Conservation (phyloP, 129 eudicot species). For the Artemisia argyi region DNA sequence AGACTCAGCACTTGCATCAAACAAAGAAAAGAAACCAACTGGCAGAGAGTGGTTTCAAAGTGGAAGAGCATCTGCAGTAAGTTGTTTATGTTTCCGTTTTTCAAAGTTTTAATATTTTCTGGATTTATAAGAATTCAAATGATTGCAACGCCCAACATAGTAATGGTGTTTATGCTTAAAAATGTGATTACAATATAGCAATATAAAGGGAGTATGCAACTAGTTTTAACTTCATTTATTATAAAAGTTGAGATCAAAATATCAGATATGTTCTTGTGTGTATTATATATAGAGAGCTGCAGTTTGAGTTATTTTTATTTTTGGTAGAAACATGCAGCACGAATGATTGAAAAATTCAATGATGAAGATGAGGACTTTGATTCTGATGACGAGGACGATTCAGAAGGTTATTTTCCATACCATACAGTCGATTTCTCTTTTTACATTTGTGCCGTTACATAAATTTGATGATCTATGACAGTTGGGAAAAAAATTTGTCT, state of each 20-base stretch:
- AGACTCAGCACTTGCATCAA: constrained; percentile 60
- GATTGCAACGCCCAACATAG: neutral
- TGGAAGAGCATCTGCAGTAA: constrained; percentile 72
- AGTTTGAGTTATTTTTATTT: neutral
- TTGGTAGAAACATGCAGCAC: constrained; percentile 56
- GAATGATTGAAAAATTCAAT: constrained; percentile 44
- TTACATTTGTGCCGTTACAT: neutral
- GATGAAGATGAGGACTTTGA: constrained; percentile 67
- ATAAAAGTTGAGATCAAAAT: neutral
- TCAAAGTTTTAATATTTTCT: neutral
- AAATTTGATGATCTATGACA: no score
- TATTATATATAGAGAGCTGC: neutral
- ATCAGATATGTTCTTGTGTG: neutral
- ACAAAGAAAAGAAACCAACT: constrained; percentile 77
- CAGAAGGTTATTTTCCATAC: constrained; percentile 42
- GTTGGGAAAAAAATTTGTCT: no score
- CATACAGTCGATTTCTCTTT: neutral
- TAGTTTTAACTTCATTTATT: neutral
- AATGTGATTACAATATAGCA: neutral
- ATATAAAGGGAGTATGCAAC: neutral
- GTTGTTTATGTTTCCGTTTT: neutral
- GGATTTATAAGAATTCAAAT: neutral
- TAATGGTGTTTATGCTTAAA: neutral
- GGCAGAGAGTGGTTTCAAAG: constrained; percentile 96
- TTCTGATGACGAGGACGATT: constrained; percentile 63